Conservation (phyloP, 1,284 basidiomycete genomes). For the Irpex sp. region DNA sequence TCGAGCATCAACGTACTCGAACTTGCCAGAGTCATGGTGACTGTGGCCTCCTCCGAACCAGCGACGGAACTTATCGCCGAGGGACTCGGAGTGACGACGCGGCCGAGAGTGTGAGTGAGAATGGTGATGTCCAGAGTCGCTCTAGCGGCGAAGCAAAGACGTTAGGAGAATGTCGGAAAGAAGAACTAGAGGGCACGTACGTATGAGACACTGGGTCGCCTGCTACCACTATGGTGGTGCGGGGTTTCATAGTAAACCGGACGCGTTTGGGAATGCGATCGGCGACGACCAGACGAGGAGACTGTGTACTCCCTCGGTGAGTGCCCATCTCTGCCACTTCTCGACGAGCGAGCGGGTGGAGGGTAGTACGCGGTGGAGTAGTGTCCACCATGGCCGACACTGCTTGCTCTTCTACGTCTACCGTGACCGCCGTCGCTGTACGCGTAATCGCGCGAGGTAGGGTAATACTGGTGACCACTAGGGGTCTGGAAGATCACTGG, state of each 20-base stretch:
- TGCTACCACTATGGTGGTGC: neutral
- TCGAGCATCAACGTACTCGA: constrained; percentile 40
- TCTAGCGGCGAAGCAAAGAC: neutral
- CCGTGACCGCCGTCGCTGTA: neutral
- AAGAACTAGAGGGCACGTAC: constrained; percentile 1
- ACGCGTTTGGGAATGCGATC: constrained; percentile 8
- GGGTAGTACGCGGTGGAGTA: constrained; percentile 4
- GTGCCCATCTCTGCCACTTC: neutral
- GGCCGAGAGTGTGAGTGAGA: constrained; percentile 6
- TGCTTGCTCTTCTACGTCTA: constrained; percentile 9
- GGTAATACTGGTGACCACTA: constrained; percentile 1
- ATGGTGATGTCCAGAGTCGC: constrained; percentile 5
- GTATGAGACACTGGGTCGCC: constrained; percentile 9
- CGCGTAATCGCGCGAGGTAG: constrained; percentile 7
- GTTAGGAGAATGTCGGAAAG: neutral
- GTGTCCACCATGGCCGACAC: constrained; percentile 9
- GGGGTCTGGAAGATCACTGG: constrained; percentile 9
- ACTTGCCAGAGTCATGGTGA: constrained; percentile 32
- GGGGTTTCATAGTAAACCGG: constrained; percentile 6
- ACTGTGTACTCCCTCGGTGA: constrained; percentile 3
- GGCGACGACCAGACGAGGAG: constrained; percentile 3
- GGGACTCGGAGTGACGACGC: constrained; percentile 20
- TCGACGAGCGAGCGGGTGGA: neutral
- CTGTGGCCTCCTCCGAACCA: constrained; percentile 48
- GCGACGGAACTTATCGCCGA: constrained; percentile 46